Percentiles rank a stretch among this genome's conserved stretches.
Conservation (phyloP, 2,329 filamentous ascomycete species). For the Hypoxylon sp. region DNA sequence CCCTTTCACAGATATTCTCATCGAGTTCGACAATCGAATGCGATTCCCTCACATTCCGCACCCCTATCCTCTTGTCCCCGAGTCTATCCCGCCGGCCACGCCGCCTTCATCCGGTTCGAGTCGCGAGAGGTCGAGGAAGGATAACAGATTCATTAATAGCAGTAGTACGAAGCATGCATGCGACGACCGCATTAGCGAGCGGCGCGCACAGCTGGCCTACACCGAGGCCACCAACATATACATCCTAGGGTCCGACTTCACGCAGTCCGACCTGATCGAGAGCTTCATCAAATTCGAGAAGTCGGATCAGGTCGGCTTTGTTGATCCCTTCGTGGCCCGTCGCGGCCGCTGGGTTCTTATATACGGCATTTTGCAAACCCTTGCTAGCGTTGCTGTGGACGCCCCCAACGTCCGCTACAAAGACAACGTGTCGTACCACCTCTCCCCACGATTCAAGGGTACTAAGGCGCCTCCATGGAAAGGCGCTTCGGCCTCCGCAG, state of each 20-base stretch:
- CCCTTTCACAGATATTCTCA: slow-evolving; percentile 75
- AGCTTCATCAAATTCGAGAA: slow-evolving; percentile 69
- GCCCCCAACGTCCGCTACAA: slow-evolving; percentile 65
- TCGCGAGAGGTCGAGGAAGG: slow-evolving; percentile 52
- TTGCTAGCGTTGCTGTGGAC: slow-evolving; percentile 71
- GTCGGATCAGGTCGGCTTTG: slow-evolving; percentile 61
- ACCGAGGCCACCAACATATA: slow-evolving; percentile 72
- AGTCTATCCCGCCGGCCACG: slow-evolving; percentile 57
- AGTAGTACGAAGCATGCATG: slow-evolving; percentile 31
- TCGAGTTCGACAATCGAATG: slow-evolving; percentile 73
- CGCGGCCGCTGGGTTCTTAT: slow-evolving; percentile 72
- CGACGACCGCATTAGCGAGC: slow-evolving; percentile 55
- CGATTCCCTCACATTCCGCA: slow-evolving; percentile 75
- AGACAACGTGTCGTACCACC: slow-evolving; percentile 66
- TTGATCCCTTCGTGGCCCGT: slow-evolving; percentile 67
- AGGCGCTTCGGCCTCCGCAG: slow-evolving; percentile 44
- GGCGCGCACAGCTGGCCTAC: slow-evolving; percentile 67
- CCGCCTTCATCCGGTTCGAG: slow-evolving; percentile 23
- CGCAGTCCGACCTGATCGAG: slow-evolving; percentile 66
- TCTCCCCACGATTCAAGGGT: slow-evolving; percentile 66
- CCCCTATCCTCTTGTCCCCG: slow-evolving; percentile 74
- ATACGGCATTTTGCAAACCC: slow-evolving; percentile 70
- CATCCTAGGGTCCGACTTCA: slow-evolving; percentile 65
- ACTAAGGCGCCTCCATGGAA: slow-evolving; percentile 68
- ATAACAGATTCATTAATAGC: slow-evolving; percentile 32